phyloP scores from a whole-genome alignment of 2,329 filamentous ascomycete species.

The Cordyceps militaris region DNA sequence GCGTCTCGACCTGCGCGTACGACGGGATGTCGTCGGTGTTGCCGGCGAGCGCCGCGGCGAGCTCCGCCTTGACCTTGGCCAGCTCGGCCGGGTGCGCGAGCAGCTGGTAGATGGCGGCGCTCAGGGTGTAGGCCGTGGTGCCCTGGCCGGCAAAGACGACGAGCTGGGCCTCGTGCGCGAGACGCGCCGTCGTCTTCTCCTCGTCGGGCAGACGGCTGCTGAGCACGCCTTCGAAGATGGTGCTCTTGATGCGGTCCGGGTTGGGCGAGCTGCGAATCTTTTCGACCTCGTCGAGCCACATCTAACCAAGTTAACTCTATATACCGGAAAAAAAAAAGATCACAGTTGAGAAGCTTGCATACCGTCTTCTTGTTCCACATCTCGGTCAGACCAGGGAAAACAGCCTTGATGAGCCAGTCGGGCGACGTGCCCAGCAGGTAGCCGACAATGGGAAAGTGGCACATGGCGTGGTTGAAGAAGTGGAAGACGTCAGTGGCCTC shows the following conservation, averaged over 20 bases:
- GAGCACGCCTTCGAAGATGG: slow-evolving; percentile 10
- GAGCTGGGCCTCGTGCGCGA: slow-evolving; percentile 8
- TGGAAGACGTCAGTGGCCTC: slow-evolving; percentile 3
- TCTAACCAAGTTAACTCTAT: not conserved
- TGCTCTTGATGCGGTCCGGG: slow-evolving; percentile 3
- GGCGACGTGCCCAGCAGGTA: not conserved
- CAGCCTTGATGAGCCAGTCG: not conserved
- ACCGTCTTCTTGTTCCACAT: slow-evolving; percentile 6
- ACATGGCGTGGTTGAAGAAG: slow-evolving; percentile 7
- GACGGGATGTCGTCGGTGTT: not conserved
- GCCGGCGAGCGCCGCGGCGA: not conserved
- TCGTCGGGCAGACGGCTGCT: slow-evolving; percentile 3
- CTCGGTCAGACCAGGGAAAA: not conserved
- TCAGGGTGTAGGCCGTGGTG: slow-evolving; percentile 12
- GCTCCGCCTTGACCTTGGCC: slow-evolving; percentile 3
- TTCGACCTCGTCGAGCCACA: slow-evolving; percentile 5
- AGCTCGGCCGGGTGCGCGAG: slow-evolving; percentile 1
- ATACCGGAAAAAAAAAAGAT: not conserved
- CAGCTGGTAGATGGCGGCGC: slow-evolving; percentile 6
- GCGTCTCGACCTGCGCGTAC: not conserved
- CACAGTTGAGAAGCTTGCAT: not conserved
- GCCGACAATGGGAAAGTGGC: slow-evolving; percentile 1
- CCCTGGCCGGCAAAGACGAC: slow-evolving; percentile 5
- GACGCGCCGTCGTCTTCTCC: slow-evolving; percentile 4
- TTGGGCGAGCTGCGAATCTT: slow-evolving; percentile 10